Evolutionary conservation across 225 moss, liverwort and hornwort genomes (phyloP).

Genomic region (Bryoerythrophyllum caledonicum): DNA sequence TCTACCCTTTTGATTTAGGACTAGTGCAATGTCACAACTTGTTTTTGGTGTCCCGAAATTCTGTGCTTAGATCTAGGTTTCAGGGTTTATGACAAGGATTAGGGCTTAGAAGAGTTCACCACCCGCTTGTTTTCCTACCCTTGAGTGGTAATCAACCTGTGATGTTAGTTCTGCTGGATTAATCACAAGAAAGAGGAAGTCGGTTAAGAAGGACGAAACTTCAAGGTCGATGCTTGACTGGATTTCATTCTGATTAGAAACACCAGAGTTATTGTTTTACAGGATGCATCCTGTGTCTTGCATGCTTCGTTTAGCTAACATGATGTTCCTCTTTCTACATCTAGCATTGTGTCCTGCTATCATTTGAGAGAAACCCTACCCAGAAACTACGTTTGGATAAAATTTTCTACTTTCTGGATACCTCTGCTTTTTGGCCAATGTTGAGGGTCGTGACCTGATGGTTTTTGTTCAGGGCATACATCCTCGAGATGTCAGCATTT

Average conservation of each 20-base stretch:
- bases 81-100: conserved; percentile 2
- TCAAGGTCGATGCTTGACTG: background rate
- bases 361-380: no score
- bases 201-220: background rate
- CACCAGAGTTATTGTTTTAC: no score
- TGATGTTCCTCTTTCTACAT: no score
- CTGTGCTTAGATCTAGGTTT: conserved; percentile 1
- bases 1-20: background rate
- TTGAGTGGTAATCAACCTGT: background rate
- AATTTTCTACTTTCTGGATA: no score
- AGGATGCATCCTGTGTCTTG: no score
- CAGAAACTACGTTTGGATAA: no score
- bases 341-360: no score
- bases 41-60: background rate
- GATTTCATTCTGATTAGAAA: background rate
- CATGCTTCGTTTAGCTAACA: no score
- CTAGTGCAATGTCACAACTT: background rate
- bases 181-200: background rate
- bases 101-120: conserved; percentile 16
- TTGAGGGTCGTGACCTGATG: conserved; percentile 6
- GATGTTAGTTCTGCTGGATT: background rate
- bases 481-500: conserved; percentile 53
- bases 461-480: conserved; percentile 43
- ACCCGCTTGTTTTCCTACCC: background rate
- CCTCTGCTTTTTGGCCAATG: background rate